Conservation (phyloP, 75 land plant species). For the Pinus tabuliformis region DNA sequence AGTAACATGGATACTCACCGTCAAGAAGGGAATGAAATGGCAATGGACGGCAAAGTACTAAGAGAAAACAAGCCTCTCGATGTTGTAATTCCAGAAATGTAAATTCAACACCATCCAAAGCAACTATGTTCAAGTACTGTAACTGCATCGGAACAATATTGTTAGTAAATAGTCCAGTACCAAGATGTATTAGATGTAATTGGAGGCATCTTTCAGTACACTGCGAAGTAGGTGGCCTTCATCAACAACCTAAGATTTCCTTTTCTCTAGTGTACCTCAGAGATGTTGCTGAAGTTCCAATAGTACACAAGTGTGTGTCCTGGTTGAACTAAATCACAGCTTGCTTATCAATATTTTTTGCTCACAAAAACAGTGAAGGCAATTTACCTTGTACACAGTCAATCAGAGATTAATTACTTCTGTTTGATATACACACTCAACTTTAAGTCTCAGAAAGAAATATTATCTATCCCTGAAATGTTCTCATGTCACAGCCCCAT, state of each 20-base stretch:
- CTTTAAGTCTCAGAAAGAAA: too few relatives aligned
- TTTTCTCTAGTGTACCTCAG: neutral
- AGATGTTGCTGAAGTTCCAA: too few relatives aligned
- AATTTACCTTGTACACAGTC: too few relatives aligned
- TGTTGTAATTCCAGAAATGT: neutral
- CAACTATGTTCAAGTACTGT: neutral
- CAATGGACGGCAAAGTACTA: too few relatives aligned
- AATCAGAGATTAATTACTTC: too few relatives aligned
- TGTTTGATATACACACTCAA: too few relatives aligned
- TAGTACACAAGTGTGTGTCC: neutral
- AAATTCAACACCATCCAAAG: too few relatives aligned
- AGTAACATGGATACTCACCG: neutral
- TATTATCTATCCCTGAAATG: neutral
- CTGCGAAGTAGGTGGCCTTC: too few relatives aligned
- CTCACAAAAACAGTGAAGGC: neutral
- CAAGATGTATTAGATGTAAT: neutral
- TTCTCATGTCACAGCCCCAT: neutral
- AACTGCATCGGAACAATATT: neutral
- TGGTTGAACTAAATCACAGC: neutral
- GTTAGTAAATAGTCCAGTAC: neutral
- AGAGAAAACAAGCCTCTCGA: neutral
- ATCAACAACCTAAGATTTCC: neutral
- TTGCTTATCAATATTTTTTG: slow-evolving; percentile 1
- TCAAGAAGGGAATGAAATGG: too few relatives aligned
- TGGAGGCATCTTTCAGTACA: too few relatives aligned